Evolutionary conservation across 169 alveolate genomes (phyloP).

Genomic region (Eimeria maxima): DNA sequence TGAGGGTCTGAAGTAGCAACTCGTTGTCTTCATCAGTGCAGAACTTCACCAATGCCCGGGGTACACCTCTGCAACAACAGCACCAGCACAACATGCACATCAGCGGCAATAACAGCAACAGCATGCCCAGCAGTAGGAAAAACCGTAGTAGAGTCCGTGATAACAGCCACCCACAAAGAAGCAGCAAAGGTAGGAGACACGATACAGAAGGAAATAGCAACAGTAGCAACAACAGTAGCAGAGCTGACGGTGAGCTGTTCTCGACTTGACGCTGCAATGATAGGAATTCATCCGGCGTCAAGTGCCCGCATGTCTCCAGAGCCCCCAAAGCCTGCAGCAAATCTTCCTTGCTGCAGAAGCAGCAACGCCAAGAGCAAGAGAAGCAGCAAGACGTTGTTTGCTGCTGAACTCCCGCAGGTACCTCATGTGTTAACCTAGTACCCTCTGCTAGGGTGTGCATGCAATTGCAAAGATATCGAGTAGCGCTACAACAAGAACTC

Average conservation of each 20-base stretch:
- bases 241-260: not conserved
- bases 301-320: not conserved
- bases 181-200: not conserved
- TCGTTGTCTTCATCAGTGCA: not conserved
- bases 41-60: not conserved
- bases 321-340: conserved; percentile 10
- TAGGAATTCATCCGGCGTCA: not conserved
- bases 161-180: not conserved
- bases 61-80: conserved; percentile 52
- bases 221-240: not conserved
- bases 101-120: not conserved
- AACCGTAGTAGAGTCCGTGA: not conserved
- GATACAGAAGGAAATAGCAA: not conserved
- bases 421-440: too few relatives aligned
- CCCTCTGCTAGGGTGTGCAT: not conserved
- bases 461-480: too few relatives aligned
- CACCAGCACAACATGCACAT: conserved; percentile 1
- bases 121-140: not conserved
- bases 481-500: too few relatives aligned
- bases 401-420: too few relatives aligned
- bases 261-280: not conserved
- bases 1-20: conserved; percentile 22
- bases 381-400: too few relatives aligned
- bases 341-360: not conserved
- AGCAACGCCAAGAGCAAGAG: not conserved